Conservation (phyloP, 257 asterid species). For the Solanum paucissectum region DNA sequence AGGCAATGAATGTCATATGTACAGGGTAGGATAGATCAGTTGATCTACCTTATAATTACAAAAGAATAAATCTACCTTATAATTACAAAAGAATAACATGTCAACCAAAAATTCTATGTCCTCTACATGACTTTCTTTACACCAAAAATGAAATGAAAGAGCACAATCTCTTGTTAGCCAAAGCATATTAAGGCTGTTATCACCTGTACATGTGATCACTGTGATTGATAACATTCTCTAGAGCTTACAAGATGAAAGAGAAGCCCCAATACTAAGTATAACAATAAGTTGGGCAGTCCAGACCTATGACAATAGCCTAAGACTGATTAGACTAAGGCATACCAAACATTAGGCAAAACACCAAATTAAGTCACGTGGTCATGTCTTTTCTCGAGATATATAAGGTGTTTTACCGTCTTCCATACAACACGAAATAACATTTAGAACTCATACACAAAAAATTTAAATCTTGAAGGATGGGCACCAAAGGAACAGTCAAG, state of each 20-base stretch:
- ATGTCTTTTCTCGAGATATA: neutral
- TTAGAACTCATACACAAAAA: neutral
- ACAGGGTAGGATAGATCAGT: neutral
- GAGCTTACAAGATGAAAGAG: neutral
- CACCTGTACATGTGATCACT: neutral
- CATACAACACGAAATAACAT: neutral
- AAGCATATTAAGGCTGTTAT: neutral
- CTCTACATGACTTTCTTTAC: neutral
- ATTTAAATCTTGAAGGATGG: neutral
- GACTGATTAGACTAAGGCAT: neutral
- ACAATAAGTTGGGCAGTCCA: neutral
- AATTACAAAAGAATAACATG: neutral
- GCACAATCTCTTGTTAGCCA: neutral
- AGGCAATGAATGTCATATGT: neutral
- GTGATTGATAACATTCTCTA: neutral
- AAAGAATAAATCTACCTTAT: neutral
- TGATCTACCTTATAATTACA: neutral
- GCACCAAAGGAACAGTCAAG: slow-evolving; percentile 8
- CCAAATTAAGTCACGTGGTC: neutral
- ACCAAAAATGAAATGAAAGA: neutral
- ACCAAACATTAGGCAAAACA: neutral
- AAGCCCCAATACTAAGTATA: neutral
- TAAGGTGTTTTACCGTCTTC: neutral
- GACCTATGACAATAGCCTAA: neutral
- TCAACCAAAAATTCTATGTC: neutral